Percentiles rank a stretch among this genome's conserved stretches.
Evolutionary conservation across 345 rosid genomes (phyloP).

Genomic region (Lumnitzera racemosa): DNA sequence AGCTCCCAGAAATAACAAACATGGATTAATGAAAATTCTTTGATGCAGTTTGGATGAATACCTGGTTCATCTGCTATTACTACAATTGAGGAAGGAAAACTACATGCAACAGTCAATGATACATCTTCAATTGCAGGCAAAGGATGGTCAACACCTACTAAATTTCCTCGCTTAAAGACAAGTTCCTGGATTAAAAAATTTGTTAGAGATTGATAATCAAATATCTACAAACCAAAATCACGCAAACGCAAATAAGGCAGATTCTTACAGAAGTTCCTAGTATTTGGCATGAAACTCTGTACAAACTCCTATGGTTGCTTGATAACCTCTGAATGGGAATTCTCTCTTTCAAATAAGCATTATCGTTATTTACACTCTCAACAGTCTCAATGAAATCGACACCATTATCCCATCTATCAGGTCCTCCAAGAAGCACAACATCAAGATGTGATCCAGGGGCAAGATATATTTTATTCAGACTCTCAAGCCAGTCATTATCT

Average conservation of each 20-base stretch:
- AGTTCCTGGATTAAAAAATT: slow-evolving; percentile 36
- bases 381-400: slow-evolving; percentile 52
- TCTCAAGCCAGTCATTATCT: slow-evolving; percentile 35
- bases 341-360: slow-evolving; percentile 25
- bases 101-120: slow-evolving; percentile 48
- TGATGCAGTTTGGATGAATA: slow-evolving; percentile 12
- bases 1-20: slow-evolving; percentile 7
- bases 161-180: slow-evolving; percentile 75
- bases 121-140: slow-evolving; percentile 63
- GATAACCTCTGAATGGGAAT: slow-evolving; percentile 34
- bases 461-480: slow-evolving; percentile 53
- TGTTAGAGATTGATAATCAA: slow-evolving; percentile 11
- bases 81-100: slow-evolving; percentile 65
- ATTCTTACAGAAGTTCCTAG: slow-evolving; percentile 66
- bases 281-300: slow-evolving; percentile 53
- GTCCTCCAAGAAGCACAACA: slow-evolving; percentile 73
- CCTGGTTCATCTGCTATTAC: slow-evolving; percentile 87
- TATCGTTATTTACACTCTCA: slow-evolving; percentile 36
- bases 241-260: slow-evolving; percentile 4
- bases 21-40: neutral
- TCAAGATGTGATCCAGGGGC: slow-evolving; percentile 78
- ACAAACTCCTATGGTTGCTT: slow-evolving; percentile 34
- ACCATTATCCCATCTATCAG: slow-evolving; percentile 66
- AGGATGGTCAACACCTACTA: slow-evolving; percentile 73
- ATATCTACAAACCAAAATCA: neutral